Percentiles rank a stretch among this genome's conserved stretches.
Evolutionary conservation across 73 alveolate genomes (phyloP).

Genomic region (Tetrahymena malaccensis): DNA sequence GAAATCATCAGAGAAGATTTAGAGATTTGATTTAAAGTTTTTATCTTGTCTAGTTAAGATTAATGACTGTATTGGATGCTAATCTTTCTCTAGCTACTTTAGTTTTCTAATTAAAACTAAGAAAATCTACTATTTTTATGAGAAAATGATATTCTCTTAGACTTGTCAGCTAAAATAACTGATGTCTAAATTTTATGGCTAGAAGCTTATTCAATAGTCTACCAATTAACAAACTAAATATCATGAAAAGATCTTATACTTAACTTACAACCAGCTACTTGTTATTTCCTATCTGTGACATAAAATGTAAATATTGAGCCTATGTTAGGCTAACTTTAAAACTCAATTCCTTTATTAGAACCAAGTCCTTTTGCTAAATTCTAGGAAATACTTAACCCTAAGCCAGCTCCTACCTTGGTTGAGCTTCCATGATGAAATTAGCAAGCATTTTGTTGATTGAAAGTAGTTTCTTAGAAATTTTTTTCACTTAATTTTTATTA

Average conservation of each 20-base stretch:
- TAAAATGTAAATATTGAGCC: not conserved
- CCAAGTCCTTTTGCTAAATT: not conserved
- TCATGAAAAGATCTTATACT: not conserved
- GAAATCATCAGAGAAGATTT: not conserved
- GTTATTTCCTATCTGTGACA: not conserved
- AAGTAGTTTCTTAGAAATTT: not conserved
- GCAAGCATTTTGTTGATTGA: not conserved
- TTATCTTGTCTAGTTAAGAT: not conserved
- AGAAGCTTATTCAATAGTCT: not conserved
- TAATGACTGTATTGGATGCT: not conserved
- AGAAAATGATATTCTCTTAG: not conserved
- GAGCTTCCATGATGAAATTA: not conserved
- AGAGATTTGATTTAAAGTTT: not conserved
- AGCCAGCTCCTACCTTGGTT: not conserved
- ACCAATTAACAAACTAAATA: not conserved
- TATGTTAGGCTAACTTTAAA: not conserved
- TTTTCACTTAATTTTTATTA: no score
- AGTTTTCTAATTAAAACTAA: not conserved
- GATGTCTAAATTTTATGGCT: not conserved
- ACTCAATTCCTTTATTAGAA: not conserved
- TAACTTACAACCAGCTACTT: not conserved
- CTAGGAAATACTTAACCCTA: not conserved
- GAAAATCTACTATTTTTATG: not conserved
- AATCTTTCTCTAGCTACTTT: not conserved
- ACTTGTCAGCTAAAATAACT: not conserved